A percentile compares a stretch with the other conserved stretches of the same genome.
Conservation (phyloP, 78 protist species). For the Pelomyxa schiedti region DNA sequence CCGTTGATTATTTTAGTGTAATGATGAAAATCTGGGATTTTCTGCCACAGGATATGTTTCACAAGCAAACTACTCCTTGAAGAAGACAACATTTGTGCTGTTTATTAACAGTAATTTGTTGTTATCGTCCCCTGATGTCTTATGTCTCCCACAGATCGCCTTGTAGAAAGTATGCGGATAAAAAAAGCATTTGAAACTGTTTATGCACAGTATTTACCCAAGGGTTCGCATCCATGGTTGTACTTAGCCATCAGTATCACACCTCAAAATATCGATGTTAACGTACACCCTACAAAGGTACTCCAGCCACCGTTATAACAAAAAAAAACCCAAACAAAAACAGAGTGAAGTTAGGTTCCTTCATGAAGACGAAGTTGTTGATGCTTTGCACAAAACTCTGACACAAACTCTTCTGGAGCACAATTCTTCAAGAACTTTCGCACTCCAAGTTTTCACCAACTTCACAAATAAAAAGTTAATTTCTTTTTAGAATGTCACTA, state of each 20-base stretch:
- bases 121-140: background rate
- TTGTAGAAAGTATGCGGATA: conserved; percentile 69
- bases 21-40: background rate
- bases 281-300: conserved; percentile 99
- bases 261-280: conserved; percentile 83
- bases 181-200: conserved; percentile 40
- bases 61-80: conserved; percentile 49
- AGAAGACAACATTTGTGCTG: conserved; percentile 49
- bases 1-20: background rate
- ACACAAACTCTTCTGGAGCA: background rate
- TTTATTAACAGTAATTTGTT: conserved; percentile 68
- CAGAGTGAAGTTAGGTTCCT: conserved; percentile 58
- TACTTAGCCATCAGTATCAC: conserved; percentile 54
- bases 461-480: too few relatives aligned
- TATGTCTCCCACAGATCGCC: conserved; percentile 36
- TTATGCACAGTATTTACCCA: conserved; percentile 66
- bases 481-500: background rate
- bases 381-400: background rate
- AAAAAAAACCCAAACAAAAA: too few relatives aligned
- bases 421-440: background rate
- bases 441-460: too few relatives aligned
- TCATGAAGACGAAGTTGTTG: conserved; percentile 39
- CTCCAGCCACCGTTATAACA: too few relatives aligned
- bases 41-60: conserved; percentile 41
- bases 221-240: conserved; percentile 62